These are phyloP conservation scores for Aphanomyces euteiches DNA, from an alignment of 352 stramenopile species.

Conservation along the genomic window DNA sequence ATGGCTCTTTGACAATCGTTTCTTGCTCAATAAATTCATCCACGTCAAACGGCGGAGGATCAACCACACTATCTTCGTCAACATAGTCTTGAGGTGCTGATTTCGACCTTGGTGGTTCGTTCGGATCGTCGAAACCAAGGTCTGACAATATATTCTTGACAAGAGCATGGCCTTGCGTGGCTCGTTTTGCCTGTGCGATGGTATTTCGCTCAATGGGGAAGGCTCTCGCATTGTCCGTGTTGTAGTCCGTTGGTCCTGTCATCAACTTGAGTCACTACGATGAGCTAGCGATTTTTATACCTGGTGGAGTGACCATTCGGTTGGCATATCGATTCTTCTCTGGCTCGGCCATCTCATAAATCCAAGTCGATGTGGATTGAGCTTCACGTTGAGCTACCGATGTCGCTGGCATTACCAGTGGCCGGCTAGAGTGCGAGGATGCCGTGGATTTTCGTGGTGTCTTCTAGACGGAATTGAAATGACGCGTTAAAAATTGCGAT, in stretches of 20 bases:
- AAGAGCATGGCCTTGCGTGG: background rate
- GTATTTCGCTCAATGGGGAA: slow-evolving; percentile 4
- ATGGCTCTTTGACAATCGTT: background rate
- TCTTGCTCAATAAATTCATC: slow-evolving; percentile 13
- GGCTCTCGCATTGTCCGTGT: background rate
- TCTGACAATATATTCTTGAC: background rate
- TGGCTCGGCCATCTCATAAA: too few relatives aligned
- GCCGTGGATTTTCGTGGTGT: too few relatives aligned
- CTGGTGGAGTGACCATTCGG: too few relatives aligned
- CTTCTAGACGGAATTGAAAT: too few relatives aligned
- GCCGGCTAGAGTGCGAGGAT: too few relatives aligned
- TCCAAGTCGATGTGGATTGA: too few relatives aligned
- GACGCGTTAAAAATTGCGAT: too few relatives aligned
- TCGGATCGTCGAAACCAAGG: background rate
- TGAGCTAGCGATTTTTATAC: too few relatives aligned
- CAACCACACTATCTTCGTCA: slow-evolving; percentile 4
- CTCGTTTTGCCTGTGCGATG: background rate
- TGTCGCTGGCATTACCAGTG: too few relatives aligned
- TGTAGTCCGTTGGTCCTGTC: background rate
- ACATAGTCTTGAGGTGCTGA: background rate
- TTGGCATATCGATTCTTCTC: too few relatives aligned
- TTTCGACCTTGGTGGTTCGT: background rate
- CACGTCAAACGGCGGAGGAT: background rate
- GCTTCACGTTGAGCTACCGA: too few relatives aligned
- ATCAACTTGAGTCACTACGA: background rate